Conservation (phyloP, 352 stramenopile genomes). For the Globisporangium recalcitrans region DNA sequence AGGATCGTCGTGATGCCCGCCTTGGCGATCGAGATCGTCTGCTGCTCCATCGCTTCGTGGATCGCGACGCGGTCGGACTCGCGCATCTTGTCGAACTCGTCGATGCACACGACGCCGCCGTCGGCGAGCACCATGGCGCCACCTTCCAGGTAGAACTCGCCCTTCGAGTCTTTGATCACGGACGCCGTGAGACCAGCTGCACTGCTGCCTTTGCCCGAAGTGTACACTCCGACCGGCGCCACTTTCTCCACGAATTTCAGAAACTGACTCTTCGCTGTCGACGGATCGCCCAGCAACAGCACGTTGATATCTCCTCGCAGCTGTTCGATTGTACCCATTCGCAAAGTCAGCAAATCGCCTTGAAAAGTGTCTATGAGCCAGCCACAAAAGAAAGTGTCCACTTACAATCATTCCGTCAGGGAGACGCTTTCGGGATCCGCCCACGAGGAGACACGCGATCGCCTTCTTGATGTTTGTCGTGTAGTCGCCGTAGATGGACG, state of each 20-base stretch:
- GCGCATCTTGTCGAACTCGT: conserved; percentile 96
- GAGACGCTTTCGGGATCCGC: conserved; percentile 91
- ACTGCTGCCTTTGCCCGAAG: conserved; percentile 96
- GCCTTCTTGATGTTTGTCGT: conserved; percentile 97
- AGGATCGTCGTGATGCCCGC: conserved; percentile 98
- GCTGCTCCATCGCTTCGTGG: conserved; percentile 99
- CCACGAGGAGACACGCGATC: conserved; percentile 93
- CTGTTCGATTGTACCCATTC: conserved; percentile 10
- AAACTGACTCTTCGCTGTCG: conserved; percentile 98
- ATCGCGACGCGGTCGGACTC: conserved; percentile 95
- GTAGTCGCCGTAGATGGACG: conserved; percentile 95
- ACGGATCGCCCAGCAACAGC: conserved; percentile 96
- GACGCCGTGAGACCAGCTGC: conserved; percentile 96
- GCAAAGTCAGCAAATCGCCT: too few species aligned
- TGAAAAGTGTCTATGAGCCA: too few species aligned
- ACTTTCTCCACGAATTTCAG: conserved; percentile 97
- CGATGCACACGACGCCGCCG: conserved; percentile 98
- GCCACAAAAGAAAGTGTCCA: neutral
- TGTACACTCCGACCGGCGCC: conserved; percentile 97
- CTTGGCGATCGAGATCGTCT: conserved; percentile 99
- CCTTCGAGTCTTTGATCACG: conserved; percentile 92
- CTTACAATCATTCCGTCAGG: conserved; percentile 93
- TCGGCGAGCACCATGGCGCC: conserved; percentile 98
- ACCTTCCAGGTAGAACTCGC: conserved; percentile 98
- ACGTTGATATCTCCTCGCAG: conserved; percentile 98